Conservation (phyloP, 2,329 filamentous ascomycete genomes). For the Fusarium citri region DNA sequence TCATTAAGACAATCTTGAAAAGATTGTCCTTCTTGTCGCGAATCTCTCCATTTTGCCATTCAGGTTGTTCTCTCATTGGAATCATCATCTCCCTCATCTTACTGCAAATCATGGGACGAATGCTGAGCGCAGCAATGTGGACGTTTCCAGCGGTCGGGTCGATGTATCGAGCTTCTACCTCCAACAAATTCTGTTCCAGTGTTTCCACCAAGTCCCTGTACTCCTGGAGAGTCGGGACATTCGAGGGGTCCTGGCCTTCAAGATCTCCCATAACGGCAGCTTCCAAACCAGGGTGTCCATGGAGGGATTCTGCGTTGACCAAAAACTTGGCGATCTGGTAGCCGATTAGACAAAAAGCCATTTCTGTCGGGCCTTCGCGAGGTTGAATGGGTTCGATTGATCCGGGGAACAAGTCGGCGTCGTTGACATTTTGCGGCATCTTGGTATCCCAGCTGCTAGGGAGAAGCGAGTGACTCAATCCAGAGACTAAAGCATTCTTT, state of each 20-base stretch:
- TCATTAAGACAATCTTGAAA: conserved; percentile 65
- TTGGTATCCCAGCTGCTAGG: conserved; percentile 68
- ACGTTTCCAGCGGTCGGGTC: conserved; percentile 64
- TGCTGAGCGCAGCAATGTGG: conserved; percentile 62
- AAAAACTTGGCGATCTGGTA: conserved; percentile 64
- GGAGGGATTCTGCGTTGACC: conserved; percentile 55
- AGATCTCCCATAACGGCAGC: conserved; percentile 60
- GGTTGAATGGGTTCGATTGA: conserved; percentile 63
- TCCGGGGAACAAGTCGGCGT: conserved; percentile 66
- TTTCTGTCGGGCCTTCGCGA: conserved; percentile 69
- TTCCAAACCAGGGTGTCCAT: conserved; percentile 61
- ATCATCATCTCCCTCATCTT: conserved; percentile 62
- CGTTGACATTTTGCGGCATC: conserved; percentile 68
- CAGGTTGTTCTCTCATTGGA: conserved; percentile 60
- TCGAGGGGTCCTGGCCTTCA: conserved; percentile 43
- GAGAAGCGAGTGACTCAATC: conserved; percentile 64
- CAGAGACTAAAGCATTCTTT: conserved; percentile 68
- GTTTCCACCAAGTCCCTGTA: conserved; percentile 57
- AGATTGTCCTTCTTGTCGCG: conserved; percentile 63
- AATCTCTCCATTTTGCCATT: conserved; percentile 61
- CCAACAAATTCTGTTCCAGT: conserved; percentile 57
- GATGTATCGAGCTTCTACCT: conserved; percentile 62
- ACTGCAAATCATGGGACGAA: conserved; percentile 60
- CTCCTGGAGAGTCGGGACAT: conserved; percentile 52
- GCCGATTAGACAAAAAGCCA: conserved; percentile 66